Evolutionary conservation across 2,329 filamentous ascomycete genomes (phyloP), one percentile per base, ranked within the genome.

Genomic region (Aspergillus luchuensis): DNA sequence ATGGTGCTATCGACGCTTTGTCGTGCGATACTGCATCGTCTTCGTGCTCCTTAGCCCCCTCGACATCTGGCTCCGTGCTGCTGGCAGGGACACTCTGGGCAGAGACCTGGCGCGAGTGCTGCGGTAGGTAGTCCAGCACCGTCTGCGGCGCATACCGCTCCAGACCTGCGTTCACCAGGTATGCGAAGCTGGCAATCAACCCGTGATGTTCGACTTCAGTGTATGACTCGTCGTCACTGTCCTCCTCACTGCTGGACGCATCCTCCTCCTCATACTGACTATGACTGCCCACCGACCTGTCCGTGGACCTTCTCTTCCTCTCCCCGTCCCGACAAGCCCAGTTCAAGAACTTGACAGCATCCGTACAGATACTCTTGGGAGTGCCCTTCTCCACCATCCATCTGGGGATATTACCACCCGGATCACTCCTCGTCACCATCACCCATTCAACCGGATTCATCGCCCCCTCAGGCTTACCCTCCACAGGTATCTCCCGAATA

Each of bases 321-420:
- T 28, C 77, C 8, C 83, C 79, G 57, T 80, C 80, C 33, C 80
- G 78, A 63, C 82, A 84, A 3, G 87, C 88, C 92, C 92, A 96
- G 59, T 92, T 85, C 13, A 95, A 74, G 67, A 96, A 96, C 74
- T 93, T 95, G 56, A 84, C 84, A 0, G 92, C 90, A 73, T 96
- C 92, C 45, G 82, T 82, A 25, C 91, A 84, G 67, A 97, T 95
- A 38, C 91, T 91, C 10, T 84, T 87, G 0, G 92, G 92, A 0
- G 92, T 96, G 30, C 90, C 91, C 72, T 91, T 88, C 70, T 96
- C 92, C n/a, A 96, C 91, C 84, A 97, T 88, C 77, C 95, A 96
- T 13, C 91, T 85, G 1, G 92, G 92, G 17, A 97, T 92, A 61
- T 87, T 94, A 56, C 92, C 92, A 10, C 92, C 92, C 3, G 92